Base-by-base conservation (phyloP, 805 yeast species). In the Schizosaccharomyces cryophilus region DNA sequence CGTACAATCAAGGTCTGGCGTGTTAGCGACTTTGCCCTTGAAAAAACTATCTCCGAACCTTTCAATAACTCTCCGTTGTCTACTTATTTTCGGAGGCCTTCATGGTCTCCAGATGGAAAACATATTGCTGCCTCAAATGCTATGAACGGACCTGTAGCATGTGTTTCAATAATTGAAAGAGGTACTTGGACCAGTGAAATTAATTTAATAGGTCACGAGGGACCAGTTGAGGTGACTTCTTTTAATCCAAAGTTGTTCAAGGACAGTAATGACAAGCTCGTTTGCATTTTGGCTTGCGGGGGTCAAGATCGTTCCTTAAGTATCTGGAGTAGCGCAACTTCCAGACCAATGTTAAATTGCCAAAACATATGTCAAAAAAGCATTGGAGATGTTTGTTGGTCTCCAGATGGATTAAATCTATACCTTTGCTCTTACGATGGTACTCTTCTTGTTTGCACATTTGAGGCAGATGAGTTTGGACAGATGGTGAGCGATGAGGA, bases 281-380 rank as follows among this genome's bases (percentile, higher is more conserved):
- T 84, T 6, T 83, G 95, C 0, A 79, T 90, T 0, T 75, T 90
- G n/a, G 96, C 96, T 1, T 85, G 96, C 35, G 96, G 90, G 15
- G 97, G 97, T 11, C 97, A 90, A 71, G 98, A 90, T 71, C 82
- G 86, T 67, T 79, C 88, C 0, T 71, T 93, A 47, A 95, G 88
- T 0, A 74, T 90, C 5, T 90, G 98, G 98, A 82, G 82, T 67
- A 90, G 95, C 0, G 72, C 79, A 1, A 77, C 76, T 61, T 78
- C 88, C 4, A 76, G 86, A 60, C 97, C 98, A 0, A 70, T 93
- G 59, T 77, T 85, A 13, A 86, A 88, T 6, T 86, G 89, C 0
- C 80, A 80, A 51, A 94, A 89, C 64, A 77, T 90, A 17, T 78
- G 84, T 2, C 74, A 76, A 47, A 87, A 85, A 65, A 78, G 95